These are phyloP conservation scores for Tulasnella sp. DNA, from an alignment of 768 basidiomycete genomes.

Conservation along the genomic window DNA sequence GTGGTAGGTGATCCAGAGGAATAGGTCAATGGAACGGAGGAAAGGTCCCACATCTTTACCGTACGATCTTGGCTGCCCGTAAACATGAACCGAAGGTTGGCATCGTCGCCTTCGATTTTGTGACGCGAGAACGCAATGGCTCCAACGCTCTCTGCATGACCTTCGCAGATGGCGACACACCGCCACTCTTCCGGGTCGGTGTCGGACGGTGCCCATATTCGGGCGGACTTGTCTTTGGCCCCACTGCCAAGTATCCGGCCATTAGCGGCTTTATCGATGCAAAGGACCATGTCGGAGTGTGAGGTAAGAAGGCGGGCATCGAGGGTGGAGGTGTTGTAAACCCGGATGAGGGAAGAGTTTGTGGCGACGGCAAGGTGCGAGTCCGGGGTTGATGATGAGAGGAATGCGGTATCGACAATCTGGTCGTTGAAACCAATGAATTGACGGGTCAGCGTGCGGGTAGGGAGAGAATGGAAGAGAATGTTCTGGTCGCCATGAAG, in stretches of 20 bases:
- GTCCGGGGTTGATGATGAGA: slow-evolving; percentile 35
- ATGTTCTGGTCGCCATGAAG: slow-evolving; percentile 97
- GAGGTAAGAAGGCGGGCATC: slow-evolving; percentile 80
- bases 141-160: slow-evolving; percentile 88
- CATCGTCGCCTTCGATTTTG: slow-evolving; percentile 23
- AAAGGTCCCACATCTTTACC: slow-evolving; percentile 96
- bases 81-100: slow-evolving; percentile 55
- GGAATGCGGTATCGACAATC: slow-evolving; percentile 79
- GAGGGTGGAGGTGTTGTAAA: slow-evolving; percentile 64
- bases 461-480: slow-evolving; percentile 71
- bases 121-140: slow-evolving; percentile 73
- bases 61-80: slow-evolving; percentile 96
- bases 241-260: slow-evolving; percentile 76
- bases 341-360: slow-evolving; percentile 86
- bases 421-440: slow-evolving; percentile 97
- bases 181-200: slow-evolving; percentile 34
- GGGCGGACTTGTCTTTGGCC: slow-evolving; percentile 80
- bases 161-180: slow-evolving; percentile 81
- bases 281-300: slow-evolving; percentile 84
- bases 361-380: slow-evolving; percentile 83
- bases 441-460: slow-evolving; percentile 55
- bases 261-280: slow-evolving; percentile 54
- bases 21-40: slow-evolving; percentile 32
- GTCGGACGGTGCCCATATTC: slow-evolving; percentile 54
- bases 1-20: slow-evolving; percentile 21